phyloP scores from a whole-genome alignment of 78 protist genomes.

The Reticulomyxa filosa region DNA sequence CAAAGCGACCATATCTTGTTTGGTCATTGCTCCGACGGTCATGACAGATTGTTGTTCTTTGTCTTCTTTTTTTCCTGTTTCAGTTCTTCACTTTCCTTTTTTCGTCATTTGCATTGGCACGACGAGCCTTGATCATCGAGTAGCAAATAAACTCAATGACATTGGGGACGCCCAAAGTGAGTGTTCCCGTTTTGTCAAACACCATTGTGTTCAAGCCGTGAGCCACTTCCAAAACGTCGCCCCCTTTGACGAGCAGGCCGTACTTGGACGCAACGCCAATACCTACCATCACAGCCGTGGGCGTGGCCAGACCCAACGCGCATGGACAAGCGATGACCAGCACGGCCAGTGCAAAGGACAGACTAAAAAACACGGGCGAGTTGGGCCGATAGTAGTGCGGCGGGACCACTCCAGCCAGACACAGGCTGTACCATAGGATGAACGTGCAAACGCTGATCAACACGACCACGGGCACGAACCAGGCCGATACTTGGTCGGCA shows the following conservation, averaged over 20 bases:
- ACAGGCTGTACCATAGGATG: slow-evolving; percentile 41
- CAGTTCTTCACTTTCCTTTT: no score
- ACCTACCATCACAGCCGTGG: slow-evolving; percentile 80
- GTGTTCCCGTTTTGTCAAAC: slow-evolving; percentile 16
- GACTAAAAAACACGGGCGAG: slow-evolving; percentile 24
- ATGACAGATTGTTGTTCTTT: no score
- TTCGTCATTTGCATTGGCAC: no score
- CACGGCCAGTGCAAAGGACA: slow-evolving; percentile 45
- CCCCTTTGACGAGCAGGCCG: slow-evolving; percentile 68
- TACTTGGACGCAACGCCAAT: slow-evolving; percentile 46
- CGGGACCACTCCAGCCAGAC: no score
- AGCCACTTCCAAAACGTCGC: slow-evolving; percentile 42
- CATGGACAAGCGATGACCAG: slow-evolving; percentile 82
- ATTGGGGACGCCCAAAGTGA: not conserved
- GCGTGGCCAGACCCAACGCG: slow-evolving; percentile 51
- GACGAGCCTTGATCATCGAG: no score
- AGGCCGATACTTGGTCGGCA: slow-evolving; percentile 50
- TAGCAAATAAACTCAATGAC: no score
- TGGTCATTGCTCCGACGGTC: no score
- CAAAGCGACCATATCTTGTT: not conserved
- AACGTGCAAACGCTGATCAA: slow-evolving; percentile 42
- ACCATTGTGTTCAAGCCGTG: not conserved
- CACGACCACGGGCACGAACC: slow-evolving; percentile 64
- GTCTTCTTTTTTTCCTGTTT: no score
- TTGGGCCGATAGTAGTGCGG: not conserved